phyloP scores from a whole-genome alignment of 805 yeast species.

The Lipomyces starkeyi region DNA sequence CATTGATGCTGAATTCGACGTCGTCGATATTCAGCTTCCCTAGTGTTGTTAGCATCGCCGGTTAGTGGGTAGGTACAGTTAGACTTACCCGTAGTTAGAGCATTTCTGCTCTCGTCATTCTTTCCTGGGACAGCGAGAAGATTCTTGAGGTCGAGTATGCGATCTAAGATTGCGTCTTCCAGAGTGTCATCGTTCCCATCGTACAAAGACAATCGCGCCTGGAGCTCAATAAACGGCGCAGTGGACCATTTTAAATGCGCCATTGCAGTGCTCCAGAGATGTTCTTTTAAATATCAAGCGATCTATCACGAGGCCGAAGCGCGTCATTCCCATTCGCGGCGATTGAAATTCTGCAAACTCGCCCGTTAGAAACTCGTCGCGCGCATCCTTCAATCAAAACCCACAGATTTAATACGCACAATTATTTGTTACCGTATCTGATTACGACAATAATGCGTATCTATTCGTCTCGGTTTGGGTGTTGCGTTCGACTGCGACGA shows the following conservation, averaged over 20 bases:
- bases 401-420: no score
- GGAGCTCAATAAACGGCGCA: conserved; percentile 26
- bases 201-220: conserved; percentile 13
- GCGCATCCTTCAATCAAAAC: background rate
- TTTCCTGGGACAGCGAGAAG: conserved; percentile 49
- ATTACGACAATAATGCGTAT: no score
- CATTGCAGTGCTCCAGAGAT: conserved; percentile 6
- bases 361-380: background rate
- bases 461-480: no score
- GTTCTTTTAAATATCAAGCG: background rate
- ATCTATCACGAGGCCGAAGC: background rate
- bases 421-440: no score
- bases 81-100: conserved; percentile 43
- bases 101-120: conserved; percentile 46
- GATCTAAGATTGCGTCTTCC: background rate
- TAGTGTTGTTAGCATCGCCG: conserved; percentile 8
- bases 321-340: background rate
- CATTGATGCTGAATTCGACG: conserved; percentile 65
- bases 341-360: background rate
- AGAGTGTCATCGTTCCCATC: conserved; percentile 11
- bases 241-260: conserved; percentile 32
- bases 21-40: conserved; percentile 58
- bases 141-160: conserved; percentile 45
- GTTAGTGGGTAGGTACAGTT: background rate
- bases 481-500: no score